These are phyloP conservation scores for Neonectria sp. DNA, from an alignment of 2,329 filamentous ascomycete genomes.

Conservation along the genomic window DNA sequence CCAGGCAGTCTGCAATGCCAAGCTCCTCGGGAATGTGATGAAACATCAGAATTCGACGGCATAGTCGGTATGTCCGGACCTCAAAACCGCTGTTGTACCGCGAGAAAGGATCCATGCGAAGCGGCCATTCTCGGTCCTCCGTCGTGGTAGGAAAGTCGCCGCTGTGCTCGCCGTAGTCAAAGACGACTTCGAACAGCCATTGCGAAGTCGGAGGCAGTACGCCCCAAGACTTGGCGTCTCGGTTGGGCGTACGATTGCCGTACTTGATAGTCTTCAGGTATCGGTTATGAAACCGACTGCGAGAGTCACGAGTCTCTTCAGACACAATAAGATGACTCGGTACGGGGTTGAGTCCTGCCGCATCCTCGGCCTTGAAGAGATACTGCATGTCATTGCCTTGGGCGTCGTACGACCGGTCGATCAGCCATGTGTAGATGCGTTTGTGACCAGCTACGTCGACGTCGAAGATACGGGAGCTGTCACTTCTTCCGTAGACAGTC, in stretches of 20 bases:
- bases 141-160: background rate
- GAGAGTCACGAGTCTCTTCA: background rate
- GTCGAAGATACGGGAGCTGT: conserved; percentile 10
- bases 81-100: background rate
- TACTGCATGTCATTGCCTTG: conserved; percentile 44
- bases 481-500: conserved; percentile 35
- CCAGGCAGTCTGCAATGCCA: background rate
- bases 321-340: background rate
- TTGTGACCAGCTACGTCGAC: conserved; percentile 2
- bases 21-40: conserved; percentile 7
- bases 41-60: conserved; percentile 18
- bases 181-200: conserved; percentile 10
- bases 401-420: conserved; percentile 36
- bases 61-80: conserved; percentile 11
- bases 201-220: too few relatives aligned
- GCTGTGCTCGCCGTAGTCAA: conserved; percentile 18
- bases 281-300: background rate
- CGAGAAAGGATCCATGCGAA: background rate
- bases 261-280: conserved; percentile 44
- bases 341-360: conserved; percentile 10
- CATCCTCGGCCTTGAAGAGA: conserved; percentile 37
- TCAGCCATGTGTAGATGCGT: conserved; percentile 47
- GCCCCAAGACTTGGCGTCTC: background rate
- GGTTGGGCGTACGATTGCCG: conserved; percentile 32
- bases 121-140: background rate